phyloP scores from a whole-genome alignment of 2,329 filamentous ascomycete species.

The Fusarium sp. region DNA sequence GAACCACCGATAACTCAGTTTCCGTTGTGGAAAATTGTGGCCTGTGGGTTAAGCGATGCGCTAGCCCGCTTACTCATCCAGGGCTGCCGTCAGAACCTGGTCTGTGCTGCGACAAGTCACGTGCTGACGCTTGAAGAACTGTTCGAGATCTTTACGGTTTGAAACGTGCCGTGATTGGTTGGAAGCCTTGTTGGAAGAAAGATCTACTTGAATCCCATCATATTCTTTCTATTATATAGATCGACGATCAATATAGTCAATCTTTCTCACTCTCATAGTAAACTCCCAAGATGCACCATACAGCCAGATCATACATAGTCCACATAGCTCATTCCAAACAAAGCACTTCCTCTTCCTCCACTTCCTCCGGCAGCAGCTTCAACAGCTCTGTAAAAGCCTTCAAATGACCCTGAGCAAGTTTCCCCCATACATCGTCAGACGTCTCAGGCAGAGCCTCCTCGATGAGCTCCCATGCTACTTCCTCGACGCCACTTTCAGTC shows the following conservation, averaged over 20 bases:
- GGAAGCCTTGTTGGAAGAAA: background rate
- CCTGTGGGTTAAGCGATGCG: constrained; percentile 50
- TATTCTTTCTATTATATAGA: background rate
- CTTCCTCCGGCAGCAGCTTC: constrained; percentile 36
- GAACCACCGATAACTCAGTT: constrained; percentile 23
- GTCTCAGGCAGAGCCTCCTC: constrained; percentile 40
- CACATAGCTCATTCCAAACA: background rate
- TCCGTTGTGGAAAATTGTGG: constrained; percentile 26
- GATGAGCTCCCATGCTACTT: constrained; percentile 51
- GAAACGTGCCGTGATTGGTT: background rate
- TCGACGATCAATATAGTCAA: background rate
- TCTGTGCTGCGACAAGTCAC: background rate
- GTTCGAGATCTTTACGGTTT: background rate
- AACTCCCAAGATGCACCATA: background rate
- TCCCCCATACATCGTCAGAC: constrained; percentile 50
- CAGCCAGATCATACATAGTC: background rate
- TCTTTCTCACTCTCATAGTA: background rate
- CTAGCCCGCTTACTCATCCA: constrained; percentile 45
- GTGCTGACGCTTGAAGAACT: background rate
- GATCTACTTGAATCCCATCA: background rate
- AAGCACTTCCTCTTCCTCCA: constrained; percentile 16
- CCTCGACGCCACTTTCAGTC: constrained; percentile 46
- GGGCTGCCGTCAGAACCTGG: background rate
- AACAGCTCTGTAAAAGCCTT: constrained; percentile 42
- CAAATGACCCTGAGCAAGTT: constrained; percentile 45